These are phyloP conservation scores for Mortierella sp. DNA, from an alignment of 371 early-diverging fungal species.

Conservation along the genomic window DNA sequence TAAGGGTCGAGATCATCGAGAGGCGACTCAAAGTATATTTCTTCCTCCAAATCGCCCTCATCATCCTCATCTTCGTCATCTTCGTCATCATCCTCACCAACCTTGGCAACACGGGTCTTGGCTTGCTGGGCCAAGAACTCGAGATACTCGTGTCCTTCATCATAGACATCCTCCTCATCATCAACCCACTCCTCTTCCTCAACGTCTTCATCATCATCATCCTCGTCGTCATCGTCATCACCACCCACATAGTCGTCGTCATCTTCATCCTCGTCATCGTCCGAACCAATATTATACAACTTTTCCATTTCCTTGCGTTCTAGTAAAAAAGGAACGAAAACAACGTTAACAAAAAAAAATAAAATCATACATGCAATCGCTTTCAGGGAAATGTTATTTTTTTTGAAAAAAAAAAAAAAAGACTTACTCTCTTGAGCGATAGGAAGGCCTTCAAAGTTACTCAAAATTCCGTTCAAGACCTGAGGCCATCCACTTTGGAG, in stretches of 20 bases:
- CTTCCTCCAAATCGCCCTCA: constrained; percentile 75
- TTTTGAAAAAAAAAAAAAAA: too few relatives aligned
- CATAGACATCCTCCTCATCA: constrained; percentile 69
- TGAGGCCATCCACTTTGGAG: constrained; percentile 81
- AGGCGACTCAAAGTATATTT: constrained; percentile 88
- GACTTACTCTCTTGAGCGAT: constrained; percentile 82
- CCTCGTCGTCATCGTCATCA: constrained; percentile 67
- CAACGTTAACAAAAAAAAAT: not conserved
- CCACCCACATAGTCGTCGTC: constrained; percentile 68
- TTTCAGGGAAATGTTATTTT: too few relatives aligned
- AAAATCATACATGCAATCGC: not conserved
- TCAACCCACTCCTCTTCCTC: constrained; percentile 68
- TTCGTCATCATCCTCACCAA: constrained; percentile 22
- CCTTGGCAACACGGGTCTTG: constrained; percentile 35
- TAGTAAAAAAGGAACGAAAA: not conserved
- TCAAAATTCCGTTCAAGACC: constrained; percentile 76
- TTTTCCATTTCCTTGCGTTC: constrained; percentile 59
- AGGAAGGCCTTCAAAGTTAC: constrained; percentile 82
- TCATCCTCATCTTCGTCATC: constrained; percentile 68
- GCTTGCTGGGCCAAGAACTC: constrained; percentile 75
- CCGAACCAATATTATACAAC: constrained; percentile 65
- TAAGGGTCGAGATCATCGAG: constrained; percentile 89
- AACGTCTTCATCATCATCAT: constrained; percentile 62
- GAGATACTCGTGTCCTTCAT: constrained; percentile 73
- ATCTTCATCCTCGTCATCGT: constrained; percentile 71